phyloP scores from a whole-genome alignment of 805 yeast species.

The Wickerhamomyces canadensis region DNA sequence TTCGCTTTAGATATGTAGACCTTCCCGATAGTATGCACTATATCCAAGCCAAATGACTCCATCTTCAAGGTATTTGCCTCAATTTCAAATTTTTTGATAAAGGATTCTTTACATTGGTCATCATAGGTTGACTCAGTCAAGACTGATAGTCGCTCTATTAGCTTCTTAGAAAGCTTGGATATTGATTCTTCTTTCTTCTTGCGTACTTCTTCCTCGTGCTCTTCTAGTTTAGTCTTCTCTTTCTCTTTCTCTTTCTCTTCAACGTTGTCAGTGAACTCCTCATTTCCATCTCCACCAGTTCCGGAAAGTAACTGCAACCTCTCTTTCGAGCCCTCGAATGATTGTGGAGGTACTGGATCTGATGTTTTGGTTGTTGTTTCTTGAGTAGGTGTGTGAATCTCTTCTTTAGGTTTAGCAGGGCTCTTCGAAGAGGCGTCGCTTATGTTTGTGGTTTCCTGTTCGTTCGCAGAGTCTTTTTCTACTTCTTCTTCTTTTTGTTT shows the following conservation, averaged over 20 bases:
- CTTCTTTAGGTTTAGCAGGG: neutral
- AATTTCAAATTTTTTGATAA: conserved; percentile 57
- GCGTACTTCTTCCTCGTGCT: conserved; percentile 73
- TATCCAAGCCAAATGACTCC: conserved; percentile 83
- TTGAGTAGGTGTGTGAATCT: neutral
- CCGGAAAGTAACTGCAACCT: conserved; percentile 7
- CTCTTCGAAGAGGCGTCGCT: too few species aligned
- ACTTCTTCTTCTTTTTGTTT: conserved; percentile 4
- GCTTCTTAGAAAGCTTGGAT: conserved; percentile 52
- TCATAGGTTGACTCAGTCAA: conserved; percentile 60
- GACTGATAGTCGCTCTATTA: conserved; percentile 48
- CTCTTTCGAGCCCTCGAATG: too few species aligned
- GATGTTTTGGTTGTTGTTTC: conserved; percentile 3
- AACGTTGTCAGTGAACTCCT: neutral
- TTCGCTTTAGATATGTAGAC: conserved; percentile 62
- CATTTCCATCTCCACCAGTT: neutral
- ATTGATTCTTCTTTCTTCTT: conserved; percentile 61
- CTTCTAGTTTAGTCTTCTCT: conserved; percentile 44
- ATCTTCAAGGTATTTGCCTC: conserved; percentile 81
- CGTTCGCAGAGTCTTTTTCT: too few species aligned
- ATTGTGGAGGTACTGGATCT: too few species aligned
- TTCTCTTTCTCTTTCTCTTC: conserved; percentile 24
- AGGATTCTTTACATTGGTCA: conserved; percentile 55
- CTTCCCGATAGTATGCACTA: conserved; percentile 69
- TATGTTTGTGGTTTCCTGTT: neutral